Base-by-base conservation (phyloP, 208 protist species). In the Strigomonas galati region DNA sequence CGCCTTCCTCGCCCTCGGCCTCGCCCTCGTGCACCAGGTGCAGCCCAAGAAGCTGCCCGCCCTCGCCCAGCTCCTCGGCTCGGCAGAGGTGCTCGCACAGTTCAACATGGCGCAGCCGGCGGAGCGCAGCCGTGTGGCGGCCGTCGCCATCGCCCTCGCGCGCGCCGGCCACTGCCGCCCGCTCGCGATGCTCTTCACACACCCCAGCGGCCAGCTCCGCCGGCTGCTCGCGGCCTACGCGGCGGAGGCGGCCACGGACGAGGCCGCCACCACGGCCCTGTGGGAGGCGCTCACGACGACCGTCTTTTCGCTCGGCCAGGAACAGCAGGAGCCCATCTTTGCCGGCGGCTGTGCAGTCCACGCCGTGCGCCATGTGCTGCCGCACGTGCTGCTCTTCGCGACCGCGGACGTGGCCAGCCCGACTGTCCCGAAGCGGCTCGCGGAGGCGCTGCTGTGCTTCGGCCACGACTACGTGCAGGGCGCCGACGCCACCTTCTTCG, bases 391-490 rank as follows among this genome's bases (percentile, higher is more conserved):
- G 27, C 44, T 67, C 21, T 51, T 87, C 44, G 81, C 75, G 53
- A 57, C 67, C 1, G 83, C 76, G 56, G 69, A 92, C 49, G 71
- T 90, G 56, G 68, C 73, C 54, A 76, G 84, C 73, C 68, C 64
- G n/a, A 9, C 60, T 1, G 66, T 65, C 4, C 49, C 71, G 1
- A 65, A 57, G n/a, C 57, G 71, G n/a, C 60, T 74, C 35, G 71
- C 68, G 23, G 82, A 93, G 68, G 24, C 91, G 65, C 72, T 96
- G 12, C 55, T 92, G 12, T 92, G 87, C 51, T 84, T 72, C 51
- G 91, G 81, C 0, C 87, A 94, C 74, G 87, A 92, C 72, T 67
- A 89, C 78, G 65, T 89, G 19, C 84, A 92, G 60, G 80, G 82
- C 31, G 76, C 71, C 40, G 90, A 93, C 59, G 72, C 78, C 10